Evolutionary conservation across 129 eudicot genomes (phyloP).

Genomic region (Saposhnikovia divaricata): DNA sequence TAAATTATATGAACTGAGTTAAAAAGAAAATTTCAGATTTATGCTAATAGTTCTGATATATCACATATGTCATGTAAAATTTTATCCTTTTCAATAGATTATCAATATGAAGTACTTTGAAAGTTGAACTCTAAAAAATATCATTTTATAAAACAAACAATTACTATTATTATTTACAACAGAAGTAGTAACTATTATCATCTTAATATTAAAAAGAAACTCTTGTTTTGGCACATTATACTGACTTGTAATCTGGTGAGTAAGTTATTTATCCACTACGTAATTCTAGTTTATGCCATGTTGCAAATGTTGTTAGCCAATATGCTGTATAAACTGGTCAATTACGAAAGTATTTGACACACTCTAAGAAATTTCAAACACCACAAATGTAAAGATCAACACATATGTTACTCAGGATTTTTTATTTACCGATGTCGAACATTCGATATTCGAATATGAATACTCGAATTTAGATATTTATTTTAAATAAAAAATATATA

Average conservation of each 20-base stretch:
- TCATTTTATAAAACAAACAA: too few species aligned
- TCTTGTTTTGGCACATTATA: too few species aligned
- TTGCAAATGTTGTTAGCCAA: neutral
- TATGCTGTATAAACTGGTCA: neutral
- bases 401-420: too few species aligned
- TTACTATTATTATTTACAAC: too few species aligned
- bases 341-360: neutral
- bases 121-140: neutral
- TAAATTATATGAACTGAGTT: neutral
- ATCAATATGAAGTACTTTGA: too few species aligned
- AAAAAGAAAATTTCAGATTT: too few species aligned
- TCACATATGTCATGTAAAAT: neutral
- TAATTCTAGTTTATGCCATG: neutral
- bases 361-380: neutral
- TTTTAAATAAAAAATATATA: too few species aligned
- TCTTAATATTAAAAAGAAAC: too few species aligned
- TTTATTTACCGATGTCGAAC: too few species aligned
- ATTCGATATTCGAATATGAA: too few species aligned
- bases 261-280: neutral
- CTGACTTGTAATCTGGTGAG: neutral
- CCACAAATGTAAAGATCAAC: neutral
- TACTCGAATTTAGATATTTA: too few species aligned
- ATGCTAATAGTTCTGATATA: neutral
- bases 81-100: neutral
- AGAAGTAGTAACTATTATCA: too few species aligned